Percentiles rank a stretch among this genome's conserved stretches.
Evolutionary conservation across 768 basidiomycete species (phyloP).

Genomic region (Udeniomyces megalosporus): DNA sequence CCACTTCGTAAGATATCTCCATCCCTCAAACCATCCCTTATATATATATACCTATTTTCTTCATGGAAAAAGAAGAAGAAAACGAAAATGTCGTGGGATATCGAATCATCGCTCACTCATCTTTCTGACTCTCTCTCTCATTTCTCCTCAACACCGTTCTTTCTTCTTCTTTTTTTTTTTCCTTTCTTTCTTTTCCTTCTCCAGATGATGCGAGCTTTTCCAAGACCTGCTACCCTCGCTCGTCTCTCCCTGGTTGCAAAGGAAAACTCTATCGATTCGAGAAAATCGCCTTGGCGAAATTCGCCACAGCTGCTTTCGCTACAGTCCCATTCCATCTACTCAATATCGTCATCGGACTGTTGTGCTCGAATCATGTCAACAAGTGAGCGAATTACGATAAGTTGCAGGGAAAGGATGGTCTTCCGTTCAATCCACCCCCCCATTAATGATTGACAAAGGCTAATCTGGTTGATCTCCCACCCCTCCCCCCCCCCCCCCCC

Average conservation of each 20-base stretch:
- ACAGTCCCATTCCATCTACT: conserved; percentile 44
- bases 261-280: conserved; percentile 43
- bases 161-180: too few species aligned
- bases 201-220: conserved; percentile 43
- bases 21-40: too few species aligned
- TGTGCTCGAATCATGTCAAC: conserved; percentile 54
- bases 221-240: conserved; percentile 44
- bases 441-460: too few species aligned
- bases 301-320: conserved; percentile 42
- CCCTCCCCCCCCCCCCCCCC: too few species aligned
- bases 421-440: too few species aligned
- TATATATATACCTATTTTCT: too few species aligned
- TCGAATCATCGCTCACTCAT: too few species aligned
- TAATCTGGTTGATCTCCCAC: too few species aligned
- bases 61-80: too few species aligned
- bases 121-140: too few species aligned
- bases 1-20: conserved; percentile 38
- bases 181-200: background rate
- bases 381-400: conserved; percentile 13
- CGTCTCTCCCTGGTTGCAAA: conserved; percentile 53
- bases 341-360: conserved; percentile 43
- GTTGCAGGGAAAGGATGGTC: background rate
- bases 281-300: conserved; percentile 33
- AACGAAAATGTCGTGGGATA: too few species aligned
- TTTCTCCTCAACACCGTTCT: background rate